Base-by-base conservation (phyloP, 148 eudicot genomes). In the Amaranthus cruentus region DNA sequence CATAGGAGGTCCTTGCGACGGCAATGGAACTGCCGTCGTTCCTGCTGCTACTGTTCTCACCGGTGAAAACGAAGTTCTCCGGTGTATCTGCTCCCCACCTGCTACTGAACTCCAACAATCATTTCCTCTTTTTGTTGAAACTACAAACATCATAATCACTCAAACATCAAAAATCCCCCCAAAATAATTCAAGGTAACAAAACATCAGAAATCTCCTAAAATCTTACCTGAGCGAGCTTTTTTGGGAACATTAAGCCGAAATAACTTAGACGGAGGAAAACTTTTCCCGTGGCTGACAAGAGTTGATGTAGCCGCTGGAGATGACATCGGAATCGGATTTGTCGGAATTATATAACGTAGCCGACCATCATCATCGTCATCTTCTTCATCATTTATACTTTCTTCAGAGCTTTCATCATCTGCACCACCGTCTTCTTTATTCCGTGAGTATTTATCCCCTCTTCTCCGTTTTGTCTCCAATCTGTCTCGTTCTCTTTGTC, bases 181-280 rank as follows among this genome's bases (percentile, higher is more conserved):
- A 55, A 55, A 55, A 57, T 0, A 2, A 14, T n/a, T n/a, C 61
- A 57, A 72, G 50, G 11, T 18, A 62, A 69, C 8, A 6, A 47
- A 12, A 44, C 47, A 11, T 52, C 13, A 47, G 43, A 50, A 44
- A 1, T 1, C 5, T 14, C 47, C 4, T 2, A 38, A 6, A 9
- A 47, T 7, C 79, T 76, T 2, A 95, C 99, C 93, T 21, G 99
- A 87, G 4, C 99, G 94, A 78, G 99, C 97, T 72, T 90, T 95
- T 55, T 97, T 77, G 0, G 99, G 99, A 4, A 95, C 86, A 0
- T 97, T 75, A 62, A 90, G 86, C 47, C 85, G 71, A 42, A 77
- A 81, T 47, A 86, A 81, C 80, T 90, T 92, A 0, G 80, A 11
- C 59, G 80, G 84, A 3, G 95, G 96, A 70, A 79, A 91, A 68